Evolutionary conservation across 495 filamentous ascomycete genomes (phyloP).

Genomic region (Lophium mytilinum): DNA sequence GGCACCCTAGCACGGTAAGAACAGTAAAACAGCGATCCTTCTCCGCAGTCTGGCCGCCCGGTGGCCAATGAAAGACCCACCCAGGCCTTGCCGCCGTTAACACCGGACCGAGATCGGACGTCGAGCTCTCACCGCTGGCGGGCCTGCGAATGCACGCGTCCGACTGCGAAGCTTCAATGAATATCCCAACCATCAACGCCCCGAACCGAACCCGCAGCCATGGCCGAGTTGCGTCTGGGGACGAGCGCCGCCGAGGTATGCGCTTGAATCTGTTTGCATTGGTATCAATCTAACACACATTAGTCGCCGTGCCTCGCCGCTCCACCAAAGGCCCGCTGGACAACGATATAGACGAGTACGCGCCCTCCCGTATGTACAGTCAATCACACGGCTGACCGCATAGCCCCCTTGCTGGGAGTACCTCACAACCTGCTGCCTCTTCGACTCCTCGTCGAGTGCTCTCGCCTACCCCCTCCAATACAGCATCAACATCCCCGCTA

Average conservation of each 20-base stretch:
- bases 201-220: slow-evolving; percentile 16
- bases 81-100: neutral
- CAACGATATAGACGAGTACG: slow-evolving; percentile 27
- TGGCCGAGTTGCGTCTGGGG: slow-evolving; percentile 13
- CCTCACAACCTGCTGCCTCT: neutral
- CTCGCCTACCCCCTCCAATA: slow-evolving; percentile 13
- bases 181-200: neutral
- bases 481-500: neutral
- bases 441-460: slow-evolving; percentile 6
- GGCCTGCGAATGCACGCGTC: neutral
- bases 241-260: slow-evolving; percentile 22
- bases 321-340: slow-evolving; percentile 32
- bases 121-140: neutral
- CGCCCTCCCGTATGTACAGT: neutral
- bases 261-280: neutral
- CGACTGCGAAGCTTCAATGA: neutral
- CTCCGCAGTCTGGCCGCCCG: too few species aligned
- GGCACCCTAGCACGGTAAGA: neutral
- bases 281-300: neutral
- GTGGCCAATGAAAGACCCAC: neutral
- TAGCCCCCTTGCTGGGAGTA: slow-evolving; percentile 9
- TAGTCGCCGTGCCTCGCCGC: slow-evolving; percentile 25
- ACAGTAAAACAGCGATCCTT: neutral
- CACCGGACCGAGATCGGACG: neutral
- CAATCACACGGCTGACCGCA: slow-evolving; percentile 5